phyloP scores from a whole-genome alignment of 345 rosid species.

The Eucalyptus cloeziana region DNA sequence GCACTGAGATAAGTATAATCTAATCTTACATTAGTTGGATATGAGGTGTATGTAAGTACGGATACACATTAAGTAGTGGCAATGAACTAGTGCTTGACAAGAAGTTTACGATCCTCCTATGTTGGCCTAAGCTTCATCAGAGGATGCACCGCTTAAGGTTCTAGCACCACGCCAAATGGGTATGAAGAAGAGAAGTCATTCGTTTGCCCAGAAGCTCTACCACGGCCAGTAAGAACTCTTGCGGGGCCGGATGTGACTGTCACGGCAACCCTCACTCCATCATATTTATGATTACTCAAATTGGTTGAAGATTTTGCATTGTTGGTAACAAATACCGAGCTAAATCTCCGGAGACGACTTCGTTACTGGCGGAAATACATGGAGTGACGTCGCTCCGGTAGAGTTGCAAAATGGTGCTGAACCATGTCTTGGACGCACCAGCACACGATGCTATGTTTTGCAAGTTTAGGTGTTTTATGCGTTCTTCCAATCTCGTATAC shows the following conservation, averaged over 20 bases:
- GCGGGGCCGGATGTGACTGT: not conserved
- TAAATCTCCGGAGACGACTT: not conserved
- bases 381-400: not conserved
- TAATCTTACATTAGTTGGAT: not conserved
- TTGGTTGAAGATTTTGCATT: not conserved
- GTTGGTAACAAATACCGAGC: not conserved
- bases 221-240: not conserved
- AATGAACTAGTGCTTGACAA: slow-evolving; percentile 1
- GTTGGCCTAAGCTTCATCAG: not conserved
- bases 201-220: not conserved
- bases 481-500: not conserved
- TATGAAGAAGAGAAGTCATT: not conserved
- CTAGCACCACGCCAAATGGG: not conserved
- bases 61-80: slow-evolving; percentile 17
- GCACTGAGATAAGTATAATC: slow-evolving; percentile 13
- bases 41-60: slow-evolving; percentile 9
- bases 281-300: not conserved
- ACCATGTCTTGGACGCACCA: not conserved
- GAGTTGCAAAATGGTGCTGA: not conserved
- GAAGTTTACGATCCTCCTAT: not conserved
- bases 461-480: not conserved
- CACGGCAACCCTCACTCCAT: not conserved
- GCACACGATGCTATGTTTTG: not conserved
- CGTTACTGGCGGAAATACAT: not conserved
- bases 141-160: not conserved